Percentiles rank a stretch among this genome's conserved stretches.
Evolutionary conservation across 2,329 filamentous ascomycete genomes (phyloP).

Genomic region (Seiridium cupressi): DNA sequence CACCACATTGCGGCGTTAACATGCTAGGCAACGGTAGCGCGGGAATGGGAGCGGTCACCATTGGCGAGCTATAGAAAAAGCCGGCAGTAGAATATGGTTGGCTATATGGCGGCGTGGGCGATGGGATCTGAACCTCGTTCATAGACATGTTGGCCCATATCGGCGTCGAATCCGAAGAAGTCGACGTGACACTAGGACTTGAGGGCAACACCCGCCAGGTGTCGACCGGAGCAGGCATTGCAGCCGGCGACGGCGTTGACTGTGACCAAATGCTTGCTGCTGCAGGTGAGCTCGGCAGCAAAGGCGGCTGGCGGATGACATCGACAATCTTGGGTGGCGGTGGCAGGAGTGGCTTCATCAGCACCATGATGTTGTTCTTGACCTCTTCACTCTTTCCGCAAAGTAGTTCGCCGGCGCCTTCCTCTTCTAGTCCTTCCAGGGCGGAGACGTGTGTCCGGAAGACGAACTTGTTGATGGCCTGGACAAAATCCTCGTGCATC

Average conservation of each 20-base stretch:
- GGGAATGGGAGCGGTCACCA: constrained; percentile 71
- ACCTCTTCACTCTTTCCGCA: constrained; percentile 91
- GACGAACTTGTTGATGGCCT: constrained; percentile 96
- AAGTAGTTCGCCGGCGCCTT: constrained; percentile 89
- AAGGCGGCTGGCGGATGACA: constrained; percentile 79
- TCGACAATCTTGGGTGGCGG: constrained; percentile 87
- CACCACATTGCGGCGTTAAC: constrained; percentile 80
- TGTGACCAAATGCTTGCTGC: constrained; percentile 80
- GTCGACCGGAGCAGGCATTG: constrained; percentile 71
- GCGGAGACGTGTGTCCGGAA: constrained; percentile 86
- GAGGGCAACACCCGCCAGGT: constrained; percentile 90
- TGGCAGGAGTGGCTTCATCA: constrained; percentile 85
- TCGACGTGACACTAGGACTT: constrained; percentile 74
- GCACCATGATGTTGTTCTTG: constrained; percentile 77
- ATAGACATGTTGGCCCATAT: constrained; percentile 81
- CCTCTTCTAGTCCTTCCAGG: constrained; percentile 93
- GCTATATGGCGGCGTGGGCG: constrained; percentile 77
- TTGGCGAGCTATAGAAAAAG: constrained; percentile 78
- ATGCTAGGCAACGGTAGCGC: constrained; percentile 82
- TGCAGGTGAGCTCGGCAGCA: constrained; percentile 79
- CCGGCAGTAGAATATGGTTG: constrained; percentile 72
- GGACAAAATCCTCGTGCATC: constrained; percentile 93
- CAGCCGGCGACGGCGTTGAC: constrained; percentile 59
- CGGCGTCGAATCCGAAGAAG: constrained; percentile 67
- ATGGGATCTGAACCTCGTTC: constrained; percentile 71